Evolutionary conservation across 2,329 filamentous ascomycete genomes (phyloP), one percentile per base, ranked within the genome.

Genomic region (Arachnomyces sp.): DNA sequence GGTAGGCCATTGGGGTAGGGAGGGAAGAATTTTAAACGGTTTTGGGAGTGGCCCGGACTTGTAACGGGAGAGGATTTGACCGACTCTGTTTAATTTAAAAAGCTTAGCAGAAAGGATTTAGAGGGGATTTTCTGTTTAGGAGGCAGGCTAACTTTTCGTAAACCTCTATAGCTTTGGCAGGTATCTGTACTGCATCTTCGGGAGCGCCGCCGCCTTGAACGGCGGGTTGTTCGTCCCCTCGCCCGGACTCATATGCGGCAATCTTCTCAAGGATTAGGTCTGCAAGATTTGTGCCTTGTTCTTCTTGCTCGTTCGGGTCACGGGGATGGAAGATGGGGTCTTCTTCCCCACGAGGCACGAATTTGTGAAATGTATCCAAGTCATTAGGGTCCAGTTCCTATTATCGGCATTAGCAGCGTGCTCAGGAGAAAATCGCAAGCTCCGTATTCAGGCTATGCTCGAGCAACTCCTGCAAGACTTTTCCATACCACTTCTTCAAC

Each of bases 11-110:
- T 92, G 80, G 6, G 88, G 88, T 11, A 96, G 78, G 1, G 88
- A 89, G 2, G 92, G 92, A 7, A 98, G 75, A 49, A 96, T 88
- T 66, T 96, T 96, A 74, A 98, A 94, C 1, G 90, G 90, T 65
- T 98, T 98, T 14, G 92, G 92, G 25, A 98, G 75, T 50, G 90
- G 90, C n/a, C 92, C 92, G 11, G 85, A 90, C 66, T 94, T 95
- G 71, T 95, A 96, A 49, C 90, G 80, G 17, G 86, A 88, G 44
- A 98, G 75, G 45, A 96, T 83, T 50, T 89, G 73, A 45, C 89
- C 90, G 52, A 95, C 82, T 68, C 82, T 87, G 36, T 33, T 47
- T 31, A 44, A 36, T 31, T 45, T 11, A 42, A n/a, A n/a, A n/a
- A n/a, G n/a, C n/a, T 53, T 42, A 60, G 49, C 35, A 49, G 39